Evolutionary conservation across 306 rosid genomes (phyloP), one percentile per base, ranked within the genome.

Genomic region (Potentilla sterilis): DNA sequence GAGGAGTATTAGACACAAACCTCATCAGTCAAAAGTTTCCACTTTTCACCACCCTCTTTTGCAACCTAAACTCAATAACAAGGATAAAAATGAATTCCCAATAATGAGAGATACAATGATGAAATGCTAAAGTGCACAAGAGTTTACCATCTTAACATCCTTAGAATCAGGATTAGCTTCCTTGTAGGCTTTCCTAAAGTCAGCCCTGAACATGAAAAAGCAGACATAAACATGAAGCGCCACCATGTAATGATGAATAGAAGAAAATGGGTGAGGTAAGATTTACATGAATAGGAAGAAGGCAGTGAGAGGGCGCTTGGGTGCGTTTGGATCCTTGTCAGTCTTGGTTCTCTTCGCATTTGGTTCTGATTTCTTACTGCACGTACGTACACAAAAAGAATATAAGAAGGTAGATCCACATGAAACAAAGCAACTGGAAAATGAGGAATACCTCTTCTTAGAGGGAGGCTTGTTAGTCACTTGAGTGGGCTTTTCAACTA

Each of bases 291-390:
- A 94, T 52, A 89, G 41, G 73, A 90, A 95, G 81, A 92, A 95
- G 18, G 99, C 97, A 14, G 97, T 92, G 4, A 80, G 58, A 75
- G 99, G 97, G 32, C 97, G 99, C 83, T 92, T 95, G 32, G 86
- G 97, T 79, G 66, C 84, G 77, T 89, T 90, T 12, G 93, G 89
- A 81, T 90, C 90, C 82, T 86, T 89, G 67, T 75, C 95, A 35
- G 68, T 72, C 52, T 73, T 88, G 47, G 85, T 72, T 81, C 72
- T 92, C 72, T 89, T 95, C 0, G 93, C 81, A 76, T 78, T 88
- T 0, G 97, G 96, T 49, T 84, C 93, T 2, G 84, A 75, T 55
- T 79, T 89, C 87, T 89, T 92, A 82, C 96, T 94, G 49, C 69
- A 37, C 1, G 3, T 0, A 10, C 1, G n/a, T n/a, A n/a, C 9